phyloP scores from a whole-genome alignment of 352 stramenopile species.

The Globisporangium viniferum region DNA sequence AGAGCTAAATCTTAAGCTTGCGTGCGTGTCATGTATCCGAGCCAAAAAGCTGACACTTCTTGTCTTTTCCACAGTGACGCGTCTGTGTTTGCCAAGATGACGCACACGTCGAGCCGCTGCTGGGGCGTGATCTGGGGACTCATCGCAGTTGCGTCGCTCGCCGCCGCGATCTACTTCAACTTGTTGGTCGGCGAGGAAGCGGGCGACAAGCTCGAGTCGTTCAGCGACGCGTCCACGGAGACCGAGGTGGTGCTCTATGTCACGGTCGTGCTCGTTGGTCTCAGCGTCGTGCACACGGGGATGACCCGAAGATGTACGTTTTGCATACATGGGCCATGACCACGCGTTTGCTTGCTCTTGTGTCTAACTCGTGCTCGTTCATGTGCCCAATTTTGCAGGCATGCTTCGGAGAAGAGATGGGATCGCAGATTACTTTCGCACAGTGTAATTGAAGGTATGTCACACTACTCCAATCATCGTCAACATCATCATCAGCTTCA shows the following conservation, averaged over 20 bases:
- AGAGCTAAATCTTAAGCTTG: not conserved
- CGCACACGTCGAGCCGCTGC: conserved; percentile 87
- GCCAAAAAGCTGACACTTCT: not conserved
- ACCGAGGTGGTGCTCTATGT: conserved; percentile 56
- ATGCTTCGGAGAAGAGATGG: conserved; percentile 11
- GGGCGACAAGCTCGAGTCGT: conserved; percentile 38
- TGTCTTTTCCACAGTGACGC: conserved; percentile 48
- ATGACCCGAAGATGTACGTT: conserved; percentile 66
- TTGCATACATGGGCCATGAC: not conserved
- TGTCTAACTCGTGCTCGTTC: not conserved
- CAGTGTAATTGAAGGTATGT: not conserved
- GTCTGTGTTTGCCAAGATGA: conserved; percentile 88
- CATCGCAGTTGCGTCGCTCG: conserved; percentile 72
- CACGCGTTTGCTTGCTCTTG: not conserved
- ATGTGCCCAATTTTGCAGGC: not conserved
- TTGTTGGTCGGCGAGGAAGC: conserved; percentile 64
- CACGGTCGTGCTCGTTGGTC: conserved; percentile 42
- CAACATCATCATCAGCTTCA: not conserved
- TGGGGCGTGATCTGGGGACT: conserved; percentile 89
- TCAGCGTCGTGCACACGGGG: conserved; percentile 62
- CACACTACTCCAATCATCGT: not conserved
- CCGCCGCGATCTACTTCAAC: conserved; percentile 82
- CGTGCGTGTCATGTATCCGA: not conserved
- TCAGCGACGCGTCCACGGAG: conserved; percentile 51
- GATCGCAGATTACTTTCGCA: conserved; percentile 11